Conservation (phyloP, 805 yeast genomes). For the Wickerhamiella cacticola region DNA sequence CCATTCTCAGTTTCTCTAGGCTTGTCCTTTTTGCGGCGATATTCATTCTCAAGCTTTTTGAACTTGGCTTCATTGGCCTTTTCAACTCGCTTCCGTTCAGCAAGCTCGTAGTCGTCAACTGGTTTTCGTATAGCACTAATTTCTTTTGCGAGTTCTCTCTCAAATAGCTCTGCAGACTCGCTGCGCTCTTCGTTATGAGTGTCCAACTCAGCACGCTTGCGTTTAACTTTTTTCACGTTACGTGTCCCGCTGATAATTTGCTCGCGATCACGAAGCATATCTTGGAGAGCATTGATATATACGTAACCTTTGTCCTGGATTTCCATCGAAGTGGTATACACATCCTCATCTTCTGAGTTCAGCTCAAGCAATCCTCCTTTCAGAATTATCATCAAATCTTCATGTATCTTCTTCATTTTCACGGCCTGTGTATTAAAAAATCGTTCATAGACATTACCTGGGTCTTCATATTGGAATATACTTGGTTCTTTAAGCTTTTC, state of each 20-base stretch:
- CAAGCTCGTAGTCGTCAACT: neutral
- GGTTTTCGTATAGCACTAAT: constrained; percentile 8
- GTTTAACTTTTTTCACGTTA: neutral
- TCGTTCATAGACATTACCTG: constrained; percentile 10
- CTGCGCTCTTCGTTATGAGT: constrained; percentile 2
- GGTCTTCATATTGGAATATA: constrained; percentile 3
- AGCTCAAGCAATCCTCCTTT: constrained; percentile 18
- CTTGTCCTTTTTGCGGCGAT: neutral
- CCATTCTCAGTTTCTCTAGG: neutral
- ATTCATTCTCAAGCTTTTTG: neutral
- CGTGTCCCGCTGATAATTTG: constrained; percentile 32
- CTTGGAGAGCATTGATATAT: constrained; percentile 28
- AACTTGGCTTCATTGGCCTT: constrained; percentile 3
- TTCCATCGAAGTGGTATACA: constrained; percentile 60
- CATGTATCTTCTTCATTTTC: constrained; percentile 12
- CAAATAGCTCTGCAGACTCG: neutral
- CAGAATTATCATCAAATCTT: constrained; percentile 13
- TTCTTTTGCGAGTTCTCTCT: constrained; percentile 15
- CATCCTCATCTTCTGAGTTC: constrained; percentile 46
- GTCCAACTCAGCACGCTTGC: neutral
- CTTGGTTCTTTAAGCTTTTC: constrained; percentile 13
- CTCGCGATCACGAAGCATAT: constrained; percentile 32
- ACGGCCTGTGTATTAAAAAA: constrained; percentile 15
- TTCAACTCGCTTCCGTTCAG: constrained; percentile 1
- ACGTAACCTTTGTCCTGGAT: constrained; percentile 54